Base-by-base conservation (phyloP, 2,329 filamentous ascomycete genomes). In the Magnaporthiopsis rhizophila region DNA sequence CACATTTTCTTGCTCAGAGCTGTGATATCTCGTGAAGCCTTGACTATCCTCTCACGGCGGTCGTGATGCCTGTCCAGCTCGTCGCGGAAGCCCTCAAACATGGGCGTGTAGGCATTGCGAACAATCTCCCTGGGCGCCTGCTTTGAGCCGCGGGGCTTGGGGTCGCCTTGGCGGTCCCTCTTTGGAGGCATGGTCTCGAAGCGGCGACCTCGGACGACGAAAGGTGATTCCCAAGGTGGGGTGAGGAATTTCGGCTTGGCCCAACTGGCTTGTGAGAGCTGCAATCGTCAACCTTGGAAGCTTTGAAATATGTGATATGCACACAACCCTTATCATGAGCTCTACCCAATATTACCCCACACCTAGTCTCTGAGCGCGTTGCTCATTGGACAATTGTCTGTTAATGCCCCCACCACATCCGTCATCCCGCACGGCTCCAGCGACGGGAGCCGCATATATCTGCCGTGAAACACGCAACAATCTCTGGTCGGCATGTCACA, bases 11-110 rank as follows among this genome's bases (percentile, higher is more conserved):
- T 99, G 77, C 92, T 97, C 64, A 92, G 81, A 0, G 92, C 92
- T 8, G 95, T 99, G 65, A 99, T 90, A 75, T 99, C 95, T 67
- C 94, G 83, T 11, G 91, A 96, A 2, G 88, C 89, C 79, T 98
- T 99, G 72, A 38, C 36, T 69, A 97, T 87, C 63, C 89, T 86
- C 78, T 97, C 93, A 65, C 92, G 85, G 21, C 95, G 88, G 76
- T 98, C 95, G 75, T 99, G 91, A 74, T 98, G 94, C 77, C 95
- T 87, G 72, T 99, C 95, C 34, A 99, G 82, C 77, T 97, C 93
- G 71, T 89, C 83, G 62, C 93, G 89, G 74, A 98, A 97, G 9
- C 75, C 79, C 75, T 91, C 89, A 74, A 99, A 99, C 83, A 38
- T 92, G 68, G 87, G 76, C 67, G 86, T 86, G 72, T 86, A 88